These are phyloP conservation scores for Cystoderma amianthinum DNA, from an alignment of 768 basidiomycete species.

Conservation along the genomic window DNA sequence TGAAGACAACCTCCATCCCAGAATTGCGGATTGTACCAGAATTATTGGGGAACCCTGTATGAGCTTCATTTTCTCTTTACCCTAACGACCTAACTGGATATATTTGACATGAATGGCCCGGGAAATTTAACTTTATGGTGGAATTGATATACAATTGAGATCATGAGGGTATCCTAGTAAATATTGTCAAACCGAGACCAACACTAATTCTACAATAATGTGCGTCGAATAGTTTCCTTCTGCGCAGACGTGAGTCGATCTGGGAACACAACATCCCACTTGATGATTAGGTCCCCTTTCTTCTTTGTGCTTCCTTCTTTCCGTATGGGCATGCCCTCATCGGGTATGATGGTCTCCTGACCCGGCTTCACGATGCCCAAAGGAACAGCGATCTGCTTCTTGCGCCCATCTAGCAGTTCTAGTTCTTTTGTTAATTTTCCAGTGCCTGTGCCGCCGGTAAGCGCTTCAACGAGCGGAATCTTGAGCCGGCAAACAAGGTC, in stretches of 20 bases:
- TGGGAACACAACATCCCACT: constrained; percentile 85
- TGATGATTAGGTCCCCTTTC: constrained; percentile 81
- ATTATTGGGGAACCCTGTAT: no score
- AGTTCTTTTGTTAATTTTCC: constrained; percentile 41
- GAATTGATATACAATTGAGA: no score
- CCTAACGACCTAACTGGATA: no score
- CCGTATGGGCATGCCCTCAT: constrained; percentile 90
- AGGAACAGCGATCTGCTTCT: constrained; percentile 63
- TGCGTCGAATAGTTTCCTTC: constrained; percentile 73
- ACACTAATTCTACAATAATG: constrained; percentile 14
- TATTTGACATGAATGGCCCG: no score
- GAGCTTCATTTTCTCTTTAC: no score
- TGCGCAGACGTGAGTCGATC: constrained; percentile 65
- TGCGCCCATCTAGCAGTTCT: constrained; percentile 75
- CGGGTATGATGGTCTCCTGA: constrained; percentile 58
- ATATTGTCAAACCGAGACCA: neutral
- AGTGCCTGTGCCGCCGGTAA: constrained; percentile 43
- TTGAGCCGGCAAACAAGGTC: constrained; percentile 58
- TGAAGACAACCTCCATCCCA: no score
- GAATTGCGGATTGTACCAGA: no score
- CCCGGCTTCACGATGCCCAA: constrained; percentile 69
- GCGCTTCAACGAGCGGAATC: constrained; percentile 78
- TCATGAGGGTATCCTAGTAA: neutral
- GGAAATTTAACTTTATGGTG: no score
- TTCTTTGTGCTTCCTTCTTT: constrained; percentile 63